Evolutionary conservation across 2,329 filamentous ascomycete genomes (phyloP).

Genomic region (Juglanconis oblonga): DNA sequence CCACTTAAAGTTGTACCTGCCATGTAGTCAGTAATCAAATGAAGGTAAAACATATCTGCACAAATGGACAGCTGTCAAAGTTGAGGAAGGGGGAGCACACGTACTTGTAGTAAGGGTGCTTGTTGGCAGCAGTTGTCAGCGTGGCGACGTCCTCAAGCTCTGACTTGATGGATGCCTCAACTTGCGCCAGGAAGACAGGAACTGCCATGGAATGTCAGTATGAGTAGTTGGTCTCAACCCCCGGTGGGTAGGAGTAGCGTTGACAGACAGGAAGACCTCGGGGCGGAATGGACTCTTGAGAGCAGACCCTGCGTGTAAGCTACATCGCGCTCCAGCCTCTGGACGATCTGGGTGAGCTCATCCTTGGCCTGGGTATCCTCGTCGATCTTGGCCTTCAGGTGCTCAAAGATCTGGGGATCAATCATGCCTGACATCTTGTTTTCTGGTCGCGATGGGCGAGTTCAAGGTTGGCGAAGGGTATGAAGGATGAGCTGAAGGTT

Average conservation of each 20-base stretch:
- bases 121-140: conserved; percentile 70
- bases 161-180: conserved; percentile 68
- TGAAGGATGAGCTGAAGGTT: neutral
- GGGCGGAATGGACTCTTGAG: conserved; percentile 86
- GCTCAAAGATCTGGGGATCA: conserved; percentile 80
- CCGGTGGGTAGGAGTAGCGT: neutral
- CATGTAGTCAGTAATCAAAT: conserved; percentile 13
- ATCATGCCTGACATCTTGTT: conserved; percentile 50
- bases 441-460: neutral
- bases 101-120: conserved; percentile 95
- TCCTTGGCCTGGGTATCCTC: conserved; percentile 81
- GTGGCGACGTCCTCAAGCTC: conserved; percentile 69
- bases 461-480: neutral
- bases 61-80: neutral
- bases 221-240: neutral
- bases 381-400: conserved; percentile 85
- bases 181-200: conserved; percentile 63
- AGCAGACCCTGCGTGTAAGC: conserved; percentile 78
- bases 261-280: conserved; percentile 53
- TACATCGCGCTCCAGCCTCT: conserved; percentile 79
- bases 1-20: conserved; percentile 81
- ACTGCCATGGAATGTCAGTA: conserved; percentile 48
- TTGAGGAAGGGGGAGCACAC: conserved; percentile 12
- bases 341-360: conserved; percentile 76
- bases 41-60: neutral